Conservation (phyloP, 768 basidiomycete species). For the Filobasidium floriforme region DNA sequence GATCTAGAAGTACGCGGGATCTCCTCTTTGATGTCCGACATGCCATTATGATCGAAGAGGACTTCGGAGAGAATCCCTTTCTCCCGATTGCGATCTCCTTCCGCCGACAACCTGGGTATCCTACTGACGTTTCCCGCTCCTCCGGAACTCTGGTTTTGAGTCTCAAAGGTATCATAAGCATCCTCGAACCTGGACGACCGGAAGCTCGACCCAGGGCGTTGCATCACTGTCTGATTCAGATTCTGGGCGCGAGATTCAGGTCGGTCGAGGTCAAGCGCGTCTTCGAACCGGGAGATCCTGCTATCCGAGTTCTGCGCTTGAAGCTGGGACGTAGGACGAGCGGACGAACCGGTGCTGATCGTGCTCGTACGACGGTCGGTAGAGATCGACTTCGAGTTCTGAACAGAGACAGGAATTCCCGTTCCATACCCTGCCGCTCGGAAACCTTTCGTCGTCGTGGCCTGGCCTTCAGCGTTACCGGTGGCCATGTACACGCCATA, state of each 20-base stretch:
- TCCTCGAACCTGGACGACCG: conserved; percentile 3
- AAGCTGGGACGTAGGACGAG: not conserved
- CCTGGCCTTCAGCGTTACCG: too few relatives aligned
- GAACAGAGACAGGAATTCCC: not conserved
- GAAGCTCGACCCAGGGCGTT: not conserved
- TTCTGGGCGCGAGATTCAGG: not conserved
- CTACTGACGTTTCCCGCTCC: not conserved
- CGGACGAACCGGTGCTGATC: too few relatives aligned
- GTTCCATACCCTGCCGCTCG: not conserved
- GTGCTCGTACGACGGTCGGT: not conserved
- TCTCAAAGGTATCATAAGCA: not conserved
- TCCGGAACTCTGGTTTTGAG: not conserved
- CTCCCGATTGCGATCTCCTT: not conserved
- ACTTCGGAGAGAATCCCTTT: not conserved
- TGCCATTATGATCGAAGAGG: not conserved
- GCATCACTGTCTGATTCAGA: not conserved
- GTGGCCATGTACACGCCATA: conserved; percentile 6
- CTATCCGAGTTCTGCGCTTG: not conserved
- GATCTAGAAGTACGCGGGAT: not conserved
- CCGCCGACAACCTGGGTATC: not conserved
- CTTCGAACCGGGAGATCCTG: conserved; percentile 4
- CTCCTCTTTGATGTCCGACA: not conserved
- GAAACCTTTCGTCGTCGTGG: not conserved
- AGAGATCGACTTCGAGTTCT: not conserved
- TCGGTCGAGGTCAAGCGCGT: not conserved